phyloP scores from a whole-genome alignment of 495 filamentous ascomycete genomes.

The Annulohypoxylon nitens region DNA sequence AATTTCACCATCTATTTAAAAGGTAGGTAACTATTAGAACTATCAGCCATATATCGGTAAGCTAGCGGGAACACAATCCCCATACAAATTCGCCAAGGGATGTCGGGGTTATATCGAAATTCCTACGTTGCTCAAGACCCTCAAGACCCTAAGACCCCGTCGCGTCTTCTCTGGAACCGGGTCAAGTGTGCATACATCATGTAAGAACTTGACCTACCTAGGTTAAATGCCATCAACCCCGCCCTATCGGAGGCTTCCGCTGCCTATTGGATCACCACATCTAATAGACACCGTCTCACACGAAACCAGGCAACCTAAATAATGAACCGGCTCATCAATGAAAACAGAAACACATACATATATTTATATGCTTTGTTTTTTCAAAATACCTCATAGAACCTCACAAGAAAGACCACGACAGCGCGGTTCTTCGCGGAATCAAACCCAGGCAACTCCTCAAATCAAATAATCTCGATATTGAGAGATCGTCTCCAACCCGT shows the following conservation, averaged over 20 bases:
- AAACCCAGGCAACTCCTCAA: conserved; percentile 22
- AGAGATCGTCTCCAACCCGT: conserved; percentile 37
- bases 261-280: conserved; percentile 19
- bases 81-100: conserved; percentile 7
- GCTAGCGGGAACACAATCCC: background rate
- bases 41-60: background rate
- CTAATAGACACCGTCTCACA: conserved; percentile 27
- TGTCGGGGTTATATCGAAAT: conserved; percentile 42
- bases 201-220: background rate
- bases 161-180: conserved; percentile 13
- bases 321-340: conserved; percentile 28
- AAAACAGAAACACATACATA: conserved; percentile 13
- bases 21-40: background rate
- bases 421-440: conserved; percentile 16
- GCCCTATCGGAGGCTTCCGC: conserved; percentile 47
- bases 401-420: conserved; percentile 27
- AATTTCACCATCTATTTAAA: background rate
- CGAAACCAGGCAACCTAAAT: conserved; percentile 11
- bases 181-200: conserved; percentile 4
- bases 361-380: background rate
- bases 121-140: conserved; percentile 26
- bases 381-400: conserved; percentile 19
- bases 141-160: background rate
- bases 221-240: conserved; percentile 33
- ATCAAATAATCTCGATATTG: conserved; percentile 21